phyloP scores from a whole-genome alignment of 2,329 filamentous ascomycete species.

The Trichoderma sp. region DNA sequence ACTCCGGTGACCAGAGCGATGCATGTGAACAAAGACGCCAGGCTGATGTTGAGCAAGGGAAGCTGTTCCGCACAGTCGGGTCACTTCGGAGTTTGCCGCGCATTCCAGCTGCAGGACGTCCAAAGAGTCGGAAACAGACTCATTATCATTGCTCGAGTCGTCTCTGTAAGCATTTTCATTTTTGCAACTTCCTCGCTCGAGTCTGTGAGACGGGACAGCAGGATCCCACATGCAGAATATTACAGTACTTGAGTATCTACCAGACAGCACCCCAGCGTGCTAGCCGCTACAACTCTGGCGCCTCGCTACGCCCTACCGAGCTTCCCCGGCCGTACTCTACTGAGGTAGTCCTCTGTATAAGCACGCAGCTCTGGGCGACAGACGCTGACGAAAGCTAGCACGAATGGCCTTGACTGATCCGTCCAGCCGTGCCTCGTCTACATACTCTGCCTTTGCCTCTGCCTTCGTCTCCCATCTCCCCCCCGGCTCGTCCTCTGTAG shows the following conservation, averaged over 20 bases:
- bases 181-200: too few species aligned
- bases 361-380: constrained; percentile 2
- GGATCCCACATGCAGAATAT: too few species aligned
- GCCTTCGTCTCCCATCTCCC: background rate
- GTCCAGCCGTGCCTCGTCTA: background rate
- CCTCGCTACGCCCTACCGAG: background rate
- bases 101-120: too few species aligned
- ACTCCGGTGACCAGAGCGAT: too few species aligned
- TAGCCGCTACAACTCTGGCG: constrained; percentile 16
- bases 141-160: too few species aligned
- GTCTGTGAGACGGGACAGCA: too few species aligned
- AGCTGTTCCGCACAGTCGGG: too few species aligned
- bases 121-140: too few species aligned
- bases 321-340: background rate
- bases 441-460: background rate
- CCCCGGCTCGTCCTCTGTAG: background rate
- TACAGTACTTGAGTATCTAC: background rate
- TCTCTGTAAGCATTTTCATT: too few species aligned
- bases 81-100: too few species aligned
- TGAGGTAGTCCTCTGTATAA: background rate
- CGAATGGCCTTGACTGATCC: background rate
- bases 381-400: constrained; percentile 22
- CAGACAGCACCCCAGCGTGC: background rate
- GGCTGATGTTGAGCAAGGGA: too few species aligned
- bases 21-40: too few species aligned